Base-by-base conservation (phyloP, 106 monocot species). In the Cymbidium sinense region DNA sequence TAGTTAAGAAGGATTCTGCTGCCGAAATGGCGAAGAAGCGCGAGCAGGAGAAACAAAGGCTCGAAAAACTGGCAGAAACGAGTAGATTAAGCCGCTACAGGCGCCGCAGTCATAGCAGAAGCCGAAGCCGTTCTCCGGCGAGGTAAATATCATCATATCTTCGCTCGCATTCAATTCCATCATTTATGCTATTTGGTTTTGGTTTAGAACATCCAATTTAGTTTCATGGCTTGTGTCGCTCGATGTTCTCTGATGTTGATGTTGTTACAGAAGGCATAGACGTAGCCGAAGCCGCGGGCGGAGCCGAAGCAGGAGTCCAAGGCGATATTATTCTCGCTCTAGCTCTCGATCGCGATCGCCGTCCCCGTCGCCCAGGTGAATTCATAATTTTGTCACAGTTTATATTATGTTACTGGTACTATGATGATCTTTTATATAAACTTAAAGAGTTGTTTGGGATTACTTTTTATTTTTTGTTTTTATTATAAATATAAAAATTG, bases 1-100 rank as follows among this genome's bases (percentile, higher is more conserved):
- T 85, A 99, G 99, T 99, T 76, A 80, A 77, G 82, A 95, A 99
- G 80, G 99, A 99, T 80, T 86, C 99, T 81, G 99, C 87, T 50
- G 89, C 80, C 70, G 99, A 99, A 86, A 83, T 86, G 86, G 89
- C 92, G n/a, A 99, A 95, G 80, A 99, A 89, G 86, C 70, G 87
- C 77, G 95, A 95, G 76, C 99, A 99, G 83, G 99, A 99, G 73
- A 74, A 87, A 25, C 84, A 89, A 50, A 92, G 90, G 78, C 82
- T 83, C 50, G 95, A 95, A 82, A 92, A 93, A 37, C 80, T 95
- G 51, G 89, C 95, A 47, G 95, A 99, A 84, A 78, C 94, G 50
- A 91, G 87, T 72, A 91, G 84, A 77, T 55, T 88, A 74, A 80
- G 84, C 35, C 91, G 87, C 18, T 83, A 84, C 70, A 82, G 95